Base-by-base conservation (phyloP, 805 yeast species). In the Ogataea neopini region DNA sequence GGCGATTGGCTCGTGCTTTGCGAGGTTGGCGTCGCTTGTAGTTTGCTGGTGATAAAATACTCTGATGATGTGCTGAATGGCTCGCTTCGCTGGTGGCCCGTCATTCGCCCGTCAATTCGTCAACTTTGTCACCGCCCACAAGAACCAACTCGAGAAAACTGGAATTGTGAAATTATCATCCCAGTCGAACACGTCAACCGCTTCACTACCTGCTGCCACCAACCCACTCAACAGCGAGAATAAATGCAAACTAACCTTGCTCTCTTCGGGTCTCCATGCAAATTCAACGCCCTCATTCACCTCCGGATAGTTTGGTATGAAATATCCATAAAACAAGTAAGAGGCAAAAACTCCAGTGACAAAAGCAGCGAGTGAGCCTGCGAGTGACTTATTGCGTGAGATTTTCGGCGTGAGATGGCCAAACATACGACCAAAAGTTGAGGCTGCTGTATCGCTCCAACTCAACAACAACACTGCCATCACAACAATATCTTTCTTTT, bases 381-480 rank as follows among this genome's bases (percentile, higher is more conserved):
- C 96, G 39, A 94, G 71, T 2, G 96, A 86, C 67, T 94, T 94
- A 52, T 81, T 80, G 51, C 77, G 73, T 6, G 85, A 76, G 17
- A 92, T 66, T 60, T 84, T 82, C 34, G 96, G 95, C 6, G 97
- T 88, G 53, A 84, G 75, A 59, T 86, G 77, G 7, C 98, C 98
- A 64, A 71, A 92, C 46, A 78, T 79, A 55, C 99, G 77, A 33
- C 99, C 99, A 61, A 91, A 69, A 0, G 97, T 88, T 3, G 97
- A 88, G 2, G 99, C 99, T 2, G 97, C 92, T 8, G 98, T 89
- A 63, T 94, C 99, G 4, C 96, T 90, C 98, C 98, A 94, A 61
- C 97, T 87, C 52, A 94, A 76, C 43, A 92, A 72, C 54, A 90
- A 73, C 3, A 90, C 81, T 18, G 96, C 75, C 71, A 89, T 75